A percentile compares a stretch with the other conserved stretches of the same genome.
These are phyloP conservation scores for Platanus orientalis DNA, from an alignment of 164 flowering plant genomes.

Conservation along the genomic window DNA sequence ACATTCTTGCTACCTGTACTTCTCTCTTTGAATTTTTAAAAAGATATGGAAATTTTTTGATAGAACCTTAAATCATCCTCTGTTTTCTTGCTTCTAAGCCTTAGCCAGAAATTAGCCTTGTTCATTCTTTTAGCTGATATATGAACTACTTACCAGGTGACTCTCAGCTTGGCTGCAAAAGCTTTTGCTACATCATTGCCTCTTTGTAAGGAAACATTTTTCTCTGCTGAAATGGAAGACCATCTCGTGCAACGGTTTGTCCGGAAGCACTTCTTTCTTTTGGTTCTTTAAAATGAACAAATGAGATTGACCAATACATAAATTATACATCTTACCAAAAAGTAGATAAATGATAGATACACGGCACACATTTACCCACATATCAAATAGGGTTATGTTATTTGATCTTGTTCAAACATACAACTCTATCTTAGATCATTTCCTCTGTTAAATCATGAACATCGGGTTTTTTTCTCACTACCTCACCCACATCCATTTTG, in stretches of 20 bases:
- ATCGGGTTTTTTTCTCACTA: no score
- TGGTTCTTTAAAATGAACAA: background rate
- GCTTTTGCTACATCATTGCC: conserved; percentile 76
- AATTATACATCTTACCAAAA: no score
- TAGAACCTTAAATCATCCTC: background rate
- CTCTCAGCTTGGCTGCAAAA: conserved; percentile 92
- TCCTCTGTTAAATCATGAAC: no score
- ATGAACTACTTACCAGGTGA: conserved; percentile 47
- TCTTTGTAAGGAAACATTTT: conserved; percentile 87
- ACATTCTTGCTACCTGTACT: no score
- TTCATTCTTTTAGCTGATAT: background rate
- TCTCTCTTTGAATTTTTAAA: no score
- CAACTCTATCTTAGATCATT: no score
- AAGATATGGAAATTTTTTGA: no score
- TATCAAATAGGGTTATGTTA: background rate
- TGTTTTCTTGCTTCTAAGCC: background rate
- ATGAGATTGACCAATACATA: no score
- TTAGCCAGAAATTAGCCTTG: no score
- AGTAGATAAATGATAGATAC: background rate
- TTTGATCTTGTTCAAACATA: background rate
- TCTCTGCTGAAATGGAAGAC: conserved; percentile 78
- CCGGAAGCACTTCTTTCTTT: background rate
- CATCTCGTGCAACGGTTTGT: conserved; percentile 60
- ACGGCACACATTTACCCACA: background rate
- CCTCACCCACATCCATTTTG: no score